phyloP scores from a whole-genome alignment of 352 stramenopile species.

The Thalassiosira pacifica region DNA sequence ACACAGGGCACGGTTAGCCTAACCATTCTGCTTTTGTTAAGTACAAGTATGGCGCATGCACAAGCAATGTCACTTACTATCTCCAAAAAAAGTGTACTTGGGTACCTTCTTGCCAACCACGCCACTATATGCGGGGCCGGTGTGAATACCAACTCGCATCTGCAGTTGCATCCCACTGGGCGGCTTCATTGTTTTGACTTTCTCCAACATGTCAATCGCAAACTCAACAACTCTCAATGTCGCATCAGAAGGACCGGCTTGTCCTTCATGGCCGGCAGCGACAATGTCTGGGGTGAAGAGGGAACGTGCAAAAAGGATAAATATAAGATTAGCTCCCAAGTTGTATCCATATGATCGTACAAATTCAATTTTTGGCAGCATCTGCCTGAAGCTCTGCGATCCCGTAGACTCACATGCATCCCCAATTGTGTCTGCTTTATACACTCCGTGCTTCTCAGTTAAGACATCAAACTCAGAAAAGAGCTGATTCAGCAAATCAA shows the following conservation, averaged over 20 bases:
- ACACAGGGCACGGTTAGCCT: too few relatives aligned
- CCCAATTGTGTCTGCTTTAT: constrained; percentile 52
- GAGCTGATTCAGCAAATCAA: constrained; percentile 53
- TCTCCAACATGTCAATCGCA: constrained; percentile 46
- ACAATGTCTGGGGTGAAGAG: too few relatives aligned
- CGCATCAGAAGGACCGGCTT: constrained; percentile 29
- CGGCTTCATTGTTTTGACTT: constrained; percentile 25
- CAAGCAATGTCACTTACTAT: constrained; percentile 18
- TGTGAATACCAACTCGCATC: constrained; percentile 49
- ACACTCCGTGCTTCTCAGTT: constrained; percentile 39
- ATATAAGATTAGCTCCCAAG: too few relatives aligned
- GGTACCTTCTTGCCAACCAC: constrained; percentile 35
- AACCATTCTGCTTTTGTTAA: too few relatives aligned
- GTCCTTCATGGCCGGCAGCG: constrained; percentile 31
- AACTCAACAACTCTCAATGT: constrained; percentile 49
- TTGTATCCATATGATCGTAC: too few relatives aligned
- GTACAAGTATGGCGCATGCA: too few relatives aligned
- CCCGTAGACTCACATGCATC: too few relatives aligned
- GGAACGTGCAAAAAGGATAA: too few relatives aligned
- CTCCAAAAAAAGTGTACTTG: constrained; percentile 53
- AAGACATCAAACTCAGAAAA: constrained; percentile 55
- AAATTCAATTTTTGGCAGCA: too few relatives aligned
- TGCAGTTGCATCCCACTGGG: constrained; percentile 37
- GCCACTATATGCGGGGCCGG: constrained; percentile 41
- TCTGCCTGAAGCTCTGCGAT: too few relatives aligned